phyloP scores from a whole-genome alignment of 1,284 basidiomycete species.

The Moesziomyces sp. region DNA sequence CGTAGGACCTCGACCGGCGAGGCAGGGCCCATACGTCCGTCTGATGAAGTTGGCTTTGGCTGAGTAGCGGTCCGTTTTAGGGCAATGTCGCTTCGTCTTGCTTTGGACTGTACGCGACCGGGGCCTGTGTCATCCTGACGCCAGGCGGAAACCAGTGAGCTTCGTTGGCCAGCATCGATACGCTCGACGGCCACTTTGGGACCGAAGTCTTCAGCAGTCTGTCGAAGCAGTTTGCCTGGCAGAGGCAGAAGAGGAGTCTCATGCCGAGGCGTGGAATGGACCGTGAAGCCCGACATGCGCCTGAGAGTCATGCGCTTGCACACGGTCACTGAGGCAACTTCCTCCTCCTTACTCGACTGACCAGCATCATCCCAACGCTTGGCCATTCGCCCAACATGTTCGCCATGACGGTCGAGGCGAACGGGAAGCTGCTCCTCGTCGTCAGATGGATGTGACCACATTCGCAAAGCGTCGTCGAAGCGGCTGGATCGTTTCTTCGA shows the following conservation, averaged over 20 bases:
- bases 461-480: conserved; percentile 2
- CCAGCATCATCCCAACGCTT: conserved; percentile 10
- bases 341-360: conserved; percentile 16
- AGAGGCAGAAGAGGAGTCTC: background rate
- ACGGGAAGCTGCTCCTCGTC: background rate
- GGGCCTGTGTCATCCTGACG: no score
- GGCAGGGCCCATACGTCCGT: no score
- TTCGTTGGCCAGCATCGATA: no score
- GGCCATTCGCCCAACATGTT: conserved; percentile 2
- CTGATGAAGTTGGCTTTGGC: background rate
- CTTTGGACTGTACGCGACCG: no score
- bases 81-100: background rate
- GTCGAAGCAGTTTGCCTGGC: conserved; percentile 5
- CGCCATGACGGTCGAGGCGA: background rate
- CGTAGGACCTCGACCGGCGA: background rate
- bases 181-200: no score
- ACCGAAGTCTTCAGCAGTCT: background rate
- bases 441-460: background rate
- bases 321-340: conserved; percentile 19
- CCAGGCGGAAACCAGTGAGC: background rate
- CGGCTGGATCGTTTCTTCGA: background rate
- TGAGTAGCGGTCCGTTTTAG: background rate
- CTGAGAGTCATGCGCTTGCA: conserved; percentile 20
- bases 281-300: conserved; percentile 20
- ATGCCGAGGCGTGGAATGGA: conserved; percentile 5